Conservation (phyloP, 768 basidiomycete genomes). For the Tricholoma sp. region DNA sequence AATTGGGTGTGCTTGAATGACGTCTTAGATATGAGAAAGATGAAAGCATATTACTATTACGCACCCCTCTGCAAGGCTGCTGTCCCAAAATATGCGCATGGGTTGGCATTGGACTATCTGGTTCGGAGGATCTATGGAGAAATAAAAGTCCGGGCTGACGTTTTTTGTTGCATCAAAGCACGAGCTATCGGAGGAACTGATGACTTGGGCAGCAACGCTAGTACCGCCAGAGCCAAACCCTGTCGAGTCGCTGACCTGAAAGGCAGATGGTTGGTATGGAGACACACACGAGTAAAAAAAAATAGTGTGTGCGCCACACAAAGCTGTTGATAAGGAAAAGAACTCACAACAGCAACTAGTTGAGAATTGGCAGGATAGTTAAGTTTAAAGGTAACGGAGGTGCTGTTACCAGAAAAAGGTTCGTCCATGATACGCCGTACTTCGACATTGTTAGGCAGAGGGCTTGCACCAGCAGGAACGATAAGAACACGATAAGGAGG, state of each 20-base stretch:
- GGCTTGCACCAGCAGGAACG: conserved; percentile 60
- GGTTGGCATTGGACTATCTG: conserved; percentile 61
- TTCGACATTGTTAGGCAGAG: conserved; percentile 59
- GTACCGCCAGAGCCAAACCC: conserved; percentile 75
- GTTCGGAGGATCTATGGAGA: conserved; percentile 55
- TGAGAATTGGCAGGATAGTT: conserved; percentile 64
- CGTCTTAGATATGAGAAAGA: conserved; percentile 1
- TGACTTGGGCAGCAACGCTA: conserved; percentile 58
- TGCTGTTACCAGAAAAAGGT: conserved; percentile 39
- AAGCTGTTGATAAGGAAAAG: neutral
- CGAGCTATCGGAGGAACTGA: conserved; percentile 41
- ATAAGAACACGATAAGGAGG: conserved; percentile 68
- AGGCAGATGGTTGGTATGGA: neutral
- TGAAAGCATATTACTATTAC: conserved; percentile 9
- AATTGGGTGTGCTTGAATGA: conserved; percentile 44
- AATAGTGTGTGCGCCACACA: too few relatives aligned
- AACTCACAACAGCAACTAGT: conserved; percentile 71
- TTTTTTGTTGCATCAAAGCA: conserved; percentile 52
- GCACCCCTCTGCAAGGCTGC: conserved; percentile 48
- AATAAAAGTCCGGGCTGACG: conserved; percentile 52
- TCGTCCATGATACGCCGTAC: conserved; percentile 55
- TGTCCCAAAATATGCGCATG: conserved; percentile 66
- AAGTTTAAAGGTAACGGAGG: conserved; percentile 48
- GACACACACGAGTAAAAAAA: neutral
- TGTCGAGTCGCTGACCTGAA: conserved; percentile 52